A percentile compares a stretch with the other conserved stretches of the same genome.
phyloP scores from a whole-genome alignment of 2,329 filamentous ascomycete species.

The Fusarium sp. region DNA sequence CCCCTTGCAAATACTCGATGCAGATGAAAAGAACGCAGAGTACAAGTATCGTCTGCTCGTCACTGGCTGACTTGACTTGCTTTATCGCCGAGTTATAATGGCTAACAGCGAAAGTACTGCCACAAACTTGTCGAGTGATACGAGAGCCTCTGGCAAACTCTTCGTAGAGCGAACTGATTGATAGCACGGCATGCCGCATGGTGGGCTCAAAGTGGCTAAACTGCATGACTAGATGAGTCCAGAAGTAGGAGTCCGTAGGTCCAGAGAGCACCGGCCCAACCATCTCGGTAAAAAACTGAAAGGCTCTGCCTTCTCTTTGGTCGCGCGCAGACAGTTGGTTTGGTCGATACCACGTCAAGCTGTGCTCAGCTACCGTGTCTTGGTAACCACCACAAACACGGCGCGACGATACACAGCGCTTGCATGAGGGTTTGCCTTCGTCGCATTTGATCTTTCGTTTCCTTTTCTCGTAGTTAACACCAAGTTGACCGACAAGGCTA shows the following conservation, averaged over 20 bases:
- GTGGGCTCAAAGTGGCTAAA: conserved; percentile 36
- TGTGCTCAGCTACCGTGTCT: background rate
- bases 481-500: fast-evolving
- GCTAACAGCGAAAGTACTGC: conserved; percentile 16
- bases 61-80: conserved; percentile 9
- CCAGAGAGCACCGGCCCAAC: conserved; percentile 27
- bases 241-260: conserved; percentile 34
- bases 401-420: conserved; percentile 2
- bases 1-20: conserved; percentile 32
- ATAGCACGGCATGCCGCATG: conserved; percentile 30
- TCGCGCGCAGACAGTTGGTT: conserved; percentile 16
- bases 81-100: conserved; percentile 34
- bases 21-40: conserved; percentile 34
- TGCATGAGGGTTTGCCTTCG: conserved; percentile 10
- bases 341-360: conserved; percentile 17
- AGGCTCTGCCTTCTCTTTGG: conserved; percentile 19
- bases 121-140: conserved; percentile 16
- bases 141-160: conserved; percentile 7
- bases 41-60: conserved; percentile 17
- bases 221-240: conserved; percentile 41
- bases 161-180: conserved; percentile 34
- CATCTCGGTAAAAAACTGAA: conserved; percentile 33
- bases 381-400: conserved; percentile 18
- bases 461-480: background rate
- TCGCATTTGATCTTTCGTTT: conserved; percentile 19